These are phyloP conservation scores for Ceratocystis cacaofunesta DNA, from an alignment of 2,329 filamentous ascomycete species.

Conservation along the genomic window DNA sequence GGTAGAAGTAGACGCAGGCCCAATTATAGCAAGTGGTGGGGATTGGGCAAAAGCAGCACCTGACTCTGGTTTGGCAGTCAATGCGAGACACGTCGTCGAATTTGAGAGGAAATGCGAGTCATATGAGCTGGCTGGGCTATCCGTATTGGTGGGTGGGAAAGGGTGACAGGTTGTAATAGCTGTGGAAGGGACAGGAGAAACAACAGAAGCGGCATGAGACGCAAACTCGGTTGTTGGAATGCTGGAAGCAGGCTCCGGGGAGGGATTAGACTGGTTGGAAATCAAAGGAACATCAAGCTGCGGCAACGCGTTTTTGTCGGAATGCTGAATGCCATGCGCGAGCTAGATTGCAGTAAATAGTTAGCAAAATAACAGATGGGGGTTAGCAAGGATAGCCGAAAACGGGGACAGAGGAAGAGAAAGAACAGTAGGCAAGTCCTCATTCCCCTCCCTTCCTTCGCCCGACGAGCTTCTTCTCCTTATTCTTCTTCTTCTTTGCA, in stretches of 20 bases:
- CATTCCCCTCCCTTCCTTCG: no score
- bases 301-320: slow-evolving; percentile 4
- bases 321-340: slow-evolving; percentile 3
- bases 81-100: not conserved
- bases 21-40: not conserved
- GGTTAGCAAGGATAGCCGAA: slow-evolving; percentile 1
- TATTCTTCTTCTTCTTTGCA: not conserved
- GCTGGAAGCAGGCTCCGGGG: slow-evolving; percentile 4
- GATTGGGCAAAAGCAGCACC: not conserved
- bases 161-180: not conserved
- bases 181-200: not conserved
- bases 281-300: not conserved
- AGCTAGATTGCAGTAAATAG: not conserved
- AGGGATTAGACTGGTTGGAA: not conserved
- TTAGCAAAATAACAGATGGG: no score
- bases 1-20: slow-evolving; percentile 5
- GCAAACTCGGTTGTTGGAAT: slow-evolving; percentile 5
- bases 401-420: not conserved
- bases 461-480: not conserved
- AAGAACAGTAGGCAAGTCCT: not conserved
- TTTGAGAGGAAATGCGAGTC: not conserved
- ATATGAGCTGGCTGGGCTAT: not conserved
- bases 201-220: not conserved
- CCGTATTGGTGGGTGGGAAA: not conserved
- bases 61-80: not conserved